These are phyloP conservation scores for Monarda citriodora DNA, from an alignment of 305 asterid genomes.

Conservation along the genomic window DNA sequence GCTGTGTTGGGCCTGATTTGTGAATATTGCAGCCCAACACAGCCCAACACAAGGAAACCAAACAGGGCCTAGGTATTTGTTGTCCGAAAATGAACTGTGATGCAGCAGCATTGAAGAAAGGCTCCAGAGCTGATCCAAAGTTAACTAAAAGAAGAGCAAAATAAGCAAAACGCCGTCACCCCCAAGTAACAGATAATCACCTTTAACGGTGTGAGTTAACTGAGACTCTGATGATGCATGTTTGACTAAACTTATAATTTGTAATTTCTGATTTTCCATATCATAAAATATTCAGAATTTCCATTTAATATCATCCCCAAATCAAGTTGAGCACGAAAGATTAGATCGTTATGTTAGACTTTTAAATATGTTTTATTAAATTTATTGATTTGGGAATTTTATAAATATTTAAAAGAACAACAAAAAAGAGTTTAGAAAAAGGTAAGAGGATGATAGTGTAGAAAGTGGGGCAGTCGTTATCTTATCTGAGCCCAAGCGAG, in stretches of 20 bases:
- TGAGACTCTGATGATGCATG: too few species aligned
- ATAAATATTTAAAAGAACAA: too few species aligned
- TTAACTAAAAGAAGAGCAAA: neutral
- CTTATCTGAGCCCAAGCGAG: constrained; percentile 52
- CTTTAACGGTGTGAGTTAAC: constrained; percentile 97
- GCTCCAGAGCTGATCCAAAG: constrained; percentile 85
- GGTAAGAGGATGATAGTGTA: neutral
- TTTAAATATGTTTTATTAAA: too few species aligned
- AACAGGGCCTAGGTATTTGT: constrained; percentile 83
- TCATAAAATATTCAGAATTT: too few species aligned
- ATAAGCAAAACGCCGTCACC: neutral
- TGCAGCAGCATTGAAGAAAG: constrained; percentile 98
- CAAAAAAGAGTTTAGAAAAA: neutral
- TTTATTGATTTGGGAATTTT: too few species aligned
- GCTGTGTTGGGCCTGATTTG: too few species aligned
- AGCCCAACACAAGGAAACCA: too few species aligned
- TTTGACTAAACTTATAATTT: constrained; percentile 38
- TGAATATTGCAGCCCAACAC: too few species aligned
- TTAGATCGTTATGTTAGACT: too few species aligned
- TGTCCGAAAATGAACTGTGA: constrained; percentile 98
- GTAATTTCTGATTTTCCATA: too few species aligned
- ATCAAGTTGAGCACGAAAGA: too few species aligned
- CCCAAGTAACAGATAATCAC: constrained; percentile 24
- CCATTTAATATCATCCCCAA: too few species aligned
- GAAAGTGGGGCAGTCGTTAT: constrained; percentile 47